Evolutionary conservation across 495 filamentous ascomycete genomes (phyloP), one percentile per base, ranked within the genome.

Genomic region (Penicillium riverlandense): DNA sequence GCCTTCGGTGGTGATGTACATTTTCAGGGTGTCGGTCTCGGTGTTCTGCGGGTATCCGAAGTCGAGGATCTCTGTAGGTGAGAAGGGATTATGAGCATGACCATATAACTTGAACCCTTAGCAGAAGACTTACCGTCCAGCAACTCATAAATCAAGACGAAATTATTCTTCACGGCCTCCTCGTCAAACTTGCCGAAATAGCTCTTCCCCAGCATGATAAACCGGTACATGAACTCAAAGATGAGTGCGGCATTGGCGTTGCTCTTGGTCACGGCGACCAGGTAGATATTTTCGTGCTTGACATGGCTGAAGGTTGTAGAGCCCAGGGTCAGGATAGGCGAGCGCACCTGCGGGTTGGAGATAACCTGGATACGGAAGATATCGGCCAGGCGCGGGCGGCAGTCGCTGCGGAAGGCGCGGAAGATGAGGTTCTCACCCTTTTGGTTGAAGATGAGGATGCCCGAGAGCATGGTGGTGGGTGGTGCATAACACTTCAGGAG

Each of bases 371-470:
- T 97, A 70, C 92, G 92, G 69, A 99, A 99, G 66, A 97, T 90
- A 63, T 99, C 92, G 65, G 92, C 91, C 36, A 99, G 85, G 13
- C 92, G 87, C 14, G 92, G 92, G 34, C 92, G 86, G 65, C 90
- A 96, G 68, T 99, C 92, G 62, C 91, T 92, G 55, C 92, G 89
- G 69, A 96, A 99, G 54, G 94, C 87, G 52, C 92, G 90, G 69
- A 97, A 96, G 65, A 99, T 99, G 50, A 99, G 86, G 65, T 96
- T 96, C 75, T 99, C 92, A 71, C 92, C 92, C 67, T 99, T 99
- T 63, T 97, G 94, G 57, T 99, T 99, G 74, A 99, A 99, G 53
- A 99, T 80, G 37, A 99, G 78, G 55, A 99, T 90, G 45, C 92
- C 92, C 48, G 90, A 96, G 51, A 97, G 75, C 92, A 97, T 97